Base-by-base conservation (phyloP, 768 basidiomycete species). In the Pleurotus djamor region DNA sequence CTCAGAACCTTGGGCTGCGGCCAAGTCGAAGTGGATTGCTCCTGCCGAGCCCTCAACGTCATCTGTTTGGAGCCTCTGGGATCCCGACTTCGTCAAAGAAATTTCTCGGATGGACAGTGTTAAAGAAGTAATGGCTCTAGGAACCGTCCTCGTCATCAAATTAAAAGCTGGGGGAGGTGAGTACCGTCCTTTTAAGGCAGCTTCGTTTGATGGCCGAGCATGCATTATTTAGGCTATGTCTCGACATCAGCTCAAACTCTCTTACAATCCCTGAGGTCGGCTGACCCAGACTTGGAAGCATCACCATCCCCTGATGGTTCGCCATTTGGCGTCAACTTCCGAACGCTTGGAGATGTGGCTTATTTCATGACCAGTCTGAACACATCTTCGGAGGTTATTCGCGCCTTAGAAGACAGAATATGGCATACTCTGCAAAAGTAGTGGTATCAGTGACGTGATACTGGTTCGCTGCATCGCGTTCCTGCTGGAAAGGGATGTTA, bases 291-390 rank as follows among this genome's bases (percentile, higher is more conserved):
- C 32, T 16, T 32, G 17, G 28, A 50, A 59, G 50, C 76, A 16
- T 76, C 82, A 4, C 61, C 77, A 0, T 79, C 80, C 0, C 83
- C 83, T 7, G 81, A 83, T 2, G 81, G 84, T 37, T 77, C 76
- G 14, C 76, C 83, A 4, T 88, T 88, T 72, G 80, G 83, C 38
- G 82, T 98, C 17, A 91, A 98, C 69, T 94, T 83, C 63, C 82
- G 96, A 59, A 95, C 96, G 0, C 74, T 98, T 38, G 96, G 96
- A 0, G 86, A 95, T 67, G 87, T 94, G 7, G 89, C 89, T n/a
- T 96, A 96, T 70, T 91, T 95, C 68, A 96, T 96, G 83, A 87
- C 85, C 5, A 94, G 91, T 71, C 77, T 96, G 43, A 94, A 94
- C 68, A 94, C 91, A 1, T 71, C 73, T 1, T 60, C 77, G 2